Conservation (phyloP, 768 basidiomycete species). For the Suillus brevipes region DNA sequence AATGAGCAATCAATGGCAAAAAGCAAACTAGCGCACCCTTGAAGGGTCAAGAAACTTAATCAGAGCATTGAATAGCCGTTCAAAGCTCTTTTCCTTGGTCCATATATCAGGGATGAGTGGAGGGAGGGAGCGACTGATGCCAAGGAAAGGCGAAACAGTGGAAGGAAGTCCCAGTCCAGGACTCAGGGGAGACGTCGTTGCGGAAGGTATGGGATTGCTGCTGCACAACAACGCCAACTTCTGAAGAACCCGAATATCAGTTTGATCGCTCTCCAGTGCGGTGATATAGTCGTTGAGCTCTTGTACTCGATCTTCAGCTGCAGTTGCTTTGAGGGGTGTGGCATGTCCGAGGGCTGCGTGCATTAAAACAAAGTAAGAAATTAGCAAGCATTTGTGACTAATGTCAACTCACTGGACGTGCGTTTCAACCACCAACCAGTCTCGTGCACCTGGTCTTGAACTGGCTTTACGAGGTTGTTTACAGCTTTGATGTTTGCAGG, state of each 20-base stretch:
- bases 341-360: constrained; percentile 45
- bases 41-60: constrained; percentile 59
- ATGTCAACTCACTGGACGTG: constrained; percentile 55
- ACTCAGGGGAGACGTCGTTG: constrained; percentile 52
- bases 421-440: constrained; percentile 86
- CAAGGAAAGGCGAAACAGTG: constrained; percentile 59
- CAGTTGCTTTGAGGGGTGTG: constrained; percentile 41
- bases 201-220: constrained; percentile 49
- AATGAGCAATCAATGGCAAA: constrained; percentile 1
- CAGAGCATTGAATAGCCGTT: constrained; percentile 66
- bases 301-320: constrained; percentile 41
- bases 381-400: not conserved
- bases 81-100: constrained; percentile 70
- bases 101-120: constrained; percentile 62
- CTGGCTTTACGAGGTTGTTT: constrained; percentile 65
- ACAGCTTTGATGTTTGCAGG: constrained; percentile 55
- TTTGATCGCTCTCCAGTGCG: constrained; percentile 53
- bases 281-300: constrained; percentile 56
- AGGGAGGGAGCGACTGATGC: constrained; percentile 37
- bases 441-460: constrained; percentile 67
- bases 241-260: constrained; percentile 57
- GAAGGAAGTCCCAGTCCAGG: constrained; percentile 50
- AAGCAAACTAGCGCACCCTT: constrained; percentile 47
- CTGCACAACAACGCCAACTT: constrained; percentile 65
- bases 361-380: constrained; percentile 14